A percentile compares a stretch with the other conserved stretches of the same genome.
phyloP scores from a whole-genome alignment of 169 alveolate species.

The Plasmodium relictum region DNA sequence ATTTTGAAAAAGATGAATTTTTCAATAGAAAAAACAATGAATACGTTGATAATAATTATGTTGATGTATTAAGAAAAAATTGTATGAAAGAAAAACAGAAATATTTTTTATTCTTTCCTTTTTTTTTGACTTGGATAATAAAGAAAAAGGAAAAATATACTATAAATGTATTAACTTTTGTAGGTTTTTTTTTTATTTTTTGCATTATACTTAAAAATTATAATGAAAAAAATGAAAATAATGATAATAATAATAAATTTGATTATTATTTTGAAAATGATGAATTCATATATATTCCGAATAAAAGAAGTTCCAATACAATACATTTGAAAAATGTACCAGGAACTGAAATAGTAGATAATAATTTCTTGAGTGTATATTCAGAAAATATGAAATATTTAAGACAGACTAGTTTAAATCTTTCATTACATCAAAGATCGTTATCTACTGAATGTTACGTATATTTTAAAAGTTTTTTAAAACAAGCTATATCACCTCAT shows the following conservation, averaged over 20 bases:
- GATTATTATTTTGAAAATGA: conserved; percentile 20
- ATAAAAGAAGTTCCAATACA: conserved; percentile 36
- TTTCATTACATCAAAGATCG: conserved; percentile 37
- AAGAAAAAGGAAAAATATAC: too few relatives aligned
- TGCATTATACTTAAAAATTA: too few relatives aligned
- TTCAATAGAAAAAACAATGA: too few relatives aligned
- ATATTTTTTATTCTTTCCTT: neutral
- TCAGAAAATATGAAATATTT: conserved; percentile 60
- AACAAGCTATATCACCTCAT: conserved; percentile 66
- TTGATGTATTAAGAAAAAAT: too few relatives aligned
- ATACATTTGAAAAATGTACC: conserved; percentile 45
- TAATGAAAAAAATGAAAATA: neutral
- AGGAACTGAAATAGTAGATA: conserved; percentile 49
- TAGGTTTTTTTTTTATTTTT: neutral
- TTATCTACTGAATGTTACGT: conserved; percentile 71
- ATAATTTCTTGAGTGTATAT: conserved; percentile 53
- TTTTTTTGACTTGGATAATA: neutral
- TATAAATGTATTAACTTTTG: too few relatives aligned
- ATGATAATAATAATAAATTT: neutral
- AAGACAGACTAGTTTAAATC: conserved; percentile 57
- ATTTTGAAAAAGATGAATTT: too few relatives aligned
- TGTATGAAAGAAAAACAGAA: neutral
- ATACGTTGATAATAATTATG: too few relatives aligned
- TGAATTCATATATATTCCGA: conserved; percentile 34
- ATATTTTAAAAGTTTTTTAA: conserved; percentile 57